Percentiles rank a stretch among this genome's conserved stretches.
Evolutionary conservation across 192 early-diverging fungal species (phyloP).

Genomic region (Coemansia sp.): DNA sequence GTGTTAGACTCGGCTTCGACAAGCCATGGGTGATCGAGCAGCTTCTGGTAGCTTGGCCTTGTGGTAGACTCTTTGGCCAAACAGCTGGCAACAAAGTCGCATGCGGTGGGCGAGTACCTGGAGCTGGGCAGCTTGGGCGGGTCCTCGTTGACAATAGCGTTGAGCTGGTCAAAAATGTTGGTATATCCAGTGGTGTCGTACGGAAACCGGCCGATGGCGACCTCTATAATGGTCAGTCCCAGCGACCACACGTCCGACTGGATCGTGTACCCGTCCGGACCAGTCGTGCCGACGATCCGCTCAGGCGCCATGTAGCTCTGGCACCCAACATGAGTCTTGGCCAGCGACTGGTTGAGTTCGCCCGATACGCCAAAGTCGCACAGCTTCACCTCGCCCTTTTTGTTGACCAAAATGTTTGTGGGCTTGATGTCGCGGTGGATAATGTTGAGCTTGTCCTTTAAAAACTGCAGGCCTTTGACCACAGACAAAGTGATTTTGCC

Average conservation of each 20-base stretch:
- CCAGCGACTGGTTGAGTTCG: slow-evolving; percentile 82
- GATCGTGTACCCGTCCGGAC: slow-evolving; percentile 73
- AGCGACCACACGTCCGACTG: slow-evolving; percentile 94
- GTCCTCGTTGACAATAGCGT: slow-evolving; percentile 78
- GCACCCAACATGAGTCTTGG: slow-evolving; percentile 91
- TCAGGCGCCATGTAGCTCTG: slow-evolving; percentile 98
- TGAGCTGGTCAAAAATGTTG: slow-evolving; percentile 84
- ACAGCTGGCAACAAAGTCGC: slow-evolving; percentile 79
- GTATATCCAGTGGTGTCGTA: slow-evolving; percentile 68
- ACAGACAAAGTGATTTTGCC: slow-evolving; percentile 74
- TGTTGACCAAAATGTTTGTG: slow-evolving; percentile 88
- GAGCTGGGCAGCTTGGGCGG: slow-evolving; percentile 71
- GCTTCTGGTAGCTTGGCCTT: slow-evolving; percentile 74
- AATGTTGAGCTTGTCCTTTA: slow-evolving; percentile 83
- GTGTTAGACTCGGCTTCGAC: slow-evolving; percentile 57
- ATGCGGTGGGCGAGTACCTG: slow-evolving; percentile 65
- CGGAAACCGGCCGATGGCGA: slow-evolving; percentile 76
- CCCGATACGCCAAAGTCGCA: slow-evolving; percentile 97
- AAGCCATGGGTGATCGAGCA: slow-evolving; percentile 80
- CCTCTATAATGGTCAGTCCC: slow-evolving; percentile 84
- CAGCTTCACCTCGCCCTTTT: slow-evolving; percentile 85
- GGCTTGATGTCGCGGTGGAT: slow-evolving; percentile 98
- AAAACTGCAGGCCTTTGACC: slow-evolving; percentile 77
- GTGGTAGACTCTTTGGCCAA: slow-evolving; percentile 67
- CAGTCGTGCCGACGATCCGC: slow-evolving; percentile 64